A percentile compares a stretch with the other conserved stretches of the same genome.
These are phyloP conservation scores for Rubia yunnanensis DNA, from an alignment of 257 asterid genomes.

Conservation along the genomic window DNA sequence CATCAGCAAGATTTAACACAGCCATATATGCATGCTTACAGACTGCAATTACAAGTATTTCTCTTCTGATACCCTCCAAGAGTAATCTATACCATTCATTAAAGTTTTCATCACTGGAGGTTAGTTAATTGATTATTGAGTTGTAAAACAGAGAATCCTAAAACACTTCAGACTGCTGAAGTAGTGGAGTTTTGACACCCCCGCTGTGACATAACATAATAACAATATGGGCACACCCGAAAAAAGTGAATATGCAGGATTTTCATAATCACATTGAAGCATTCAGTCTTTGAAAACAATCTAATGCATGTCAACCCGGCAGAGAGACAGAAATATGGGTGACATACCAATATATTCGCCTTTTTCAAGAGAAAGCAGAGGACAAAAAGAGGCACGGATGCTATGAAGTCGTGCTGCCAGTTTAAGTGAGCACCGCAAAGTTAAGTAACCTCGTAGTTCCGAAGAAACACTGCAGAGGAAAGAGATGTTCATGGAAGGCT, in stretches of 20 bases:
- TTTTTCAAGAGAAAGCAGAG: constrained; percentile 96
- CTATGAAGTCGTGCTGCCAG: constrained; percentile 74
- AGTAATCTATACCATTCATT: neutral
- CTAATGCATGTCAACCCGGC: neutral
- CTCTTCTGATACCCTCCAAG: neutral
- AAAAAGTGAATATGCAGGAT: neutral
- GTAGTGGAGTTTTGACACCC: no score
- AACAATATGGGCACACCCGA: no score
- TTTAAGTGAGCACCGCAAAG: constrained; percentile 81
- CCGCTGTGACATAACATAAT: no score
- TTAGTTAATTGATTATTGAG: neutral
- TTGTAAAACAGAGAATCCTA: neutral
- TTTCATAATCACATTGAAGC: neutral
- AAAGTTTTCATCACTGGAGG: neutral
- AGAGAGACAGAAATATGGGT: neutral
- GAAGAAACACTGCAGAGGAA: constrained; percentile 49
- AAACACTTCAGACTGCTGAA: no score
- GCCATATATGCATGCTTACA: neutral
- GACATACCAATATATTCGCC: constrained; percentile 85
- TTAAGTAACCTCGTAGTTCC: constrained; percentile 87
- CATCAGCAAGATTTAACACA: constrained; percentile 15
- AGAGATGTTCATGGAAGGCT: constrained; percentile 9
- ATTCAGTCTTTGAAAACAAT: neutral
- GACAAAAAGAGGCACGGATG: constrained; percentile 95
- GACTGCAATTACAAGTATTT: neutral